Evolutionary conservation across 1,284 basidiomycete genomes (phyloP), one percentile per base, ranked within the genome.

Genomic region (Sphaerobolus stellatus): DNA sequence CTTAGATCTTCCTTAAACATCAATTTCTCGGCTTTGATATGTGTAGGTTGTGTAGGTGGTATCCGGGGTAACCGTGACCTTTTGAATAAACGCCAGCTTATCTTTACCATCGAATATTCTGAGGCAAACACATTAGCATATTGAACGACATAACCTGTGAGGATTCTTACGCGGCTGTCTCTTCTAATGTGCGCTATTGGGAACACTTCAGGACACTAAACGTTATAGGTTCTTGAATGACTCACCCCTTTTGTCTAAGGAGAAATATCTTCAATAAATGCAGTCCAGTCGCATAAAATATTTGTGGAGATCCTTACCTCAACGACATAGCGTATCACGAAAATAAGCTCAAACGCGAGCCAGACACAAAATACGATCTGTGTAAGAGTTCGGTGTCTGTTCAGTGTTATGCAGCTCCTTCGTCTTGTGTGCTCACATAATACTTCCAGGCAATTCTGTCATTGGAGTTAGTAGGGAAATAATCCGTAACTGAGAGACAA

Each of bases 321-420:
- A 30, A 77, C 64, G 48, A 78, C 64, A 60, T 66, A 74, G 59
- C 75, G 64, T 53, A 67, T 74, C 50, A 71, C 63, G 64, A 72
- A 75, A 25, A 69, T 65, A 43, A 67, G 48, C 52, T 77, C 74
- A 58, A 75, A 70, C 1, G 63, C 63, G 14, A 74, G 56, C 70
- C 72, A 75, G 47, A 61, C 69, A 43, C 75, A 68, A 63, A 79
- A 80, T 8, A 80, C 74, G 48, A 75, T 64, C 74, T 76, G 11
- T 34, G 31, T 6, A 38, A 50, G 46, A 24, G 9, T 38, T 18
- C 22, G 43, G 29, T 29, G 25, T 24, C n/a, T 11, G 24, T 27
- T 20, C 47, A 48, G 6, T n/a, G n/a, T n/a, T n/a, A n/a, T n/a
- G n/a, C n/a, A n/a, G n/a, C n/a, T n/a, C n/a, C 4, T 11, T 18